These are phyloP conservation scores for Neoboletus brunneissimus DNA, from an alignment of 768 basidiomycete genomes.

Conservation along the genomic window DNA sequence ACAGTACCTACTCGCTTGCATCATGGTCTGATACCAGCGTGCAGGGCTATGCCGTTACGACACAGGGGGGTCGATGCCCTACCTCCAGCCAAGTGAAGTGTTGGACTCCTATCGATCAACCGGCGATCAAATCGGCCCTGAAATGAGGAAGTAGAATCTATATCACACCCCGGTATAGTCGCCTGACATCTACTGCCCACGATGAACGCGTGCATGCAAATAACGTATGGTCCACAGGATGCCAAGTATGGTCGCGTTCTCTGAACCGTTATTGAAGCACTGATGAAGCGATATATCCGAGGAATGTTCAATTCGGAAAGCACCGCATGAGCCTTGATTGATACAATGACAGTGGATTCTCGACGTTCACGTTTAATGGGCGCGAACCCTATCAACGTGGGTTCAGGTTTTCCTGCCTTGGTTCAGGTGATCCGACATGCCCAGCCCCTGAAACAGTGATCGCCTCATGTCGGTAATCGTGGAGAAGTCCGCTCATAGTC, in stretches of 20 bases:
- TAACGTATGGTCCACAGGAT: slow-evolving; percentile 3
- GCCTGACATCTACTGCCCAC: not conserved
- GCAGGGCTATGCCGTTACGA: not conserved
- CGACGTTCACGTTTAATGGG: slow-evolving; percentile 8
- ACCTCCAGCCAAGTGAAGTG: not conserved
- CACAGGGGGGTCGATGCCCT: not conserved
- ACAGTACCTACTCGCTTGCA: not conserved
- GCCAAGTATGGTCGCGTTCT: not conserved
- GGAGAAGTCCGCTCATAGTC: not conserved
- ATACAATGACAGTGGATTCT: not conserved
- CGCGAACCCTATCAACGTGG: slow-evolving; percentile 7
- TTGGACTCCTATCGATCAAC: not conserved
- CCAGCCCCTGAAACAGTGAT: not conserved
- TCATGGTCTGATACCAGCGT: not conserved
- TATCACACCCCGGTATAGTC: not conserved
- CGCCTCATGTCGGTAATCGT: not conserved
- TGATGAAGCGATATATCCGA: slow-evolving; percentile 11
- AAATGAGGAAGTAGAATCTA: not conserved
- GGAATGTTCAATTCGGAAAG: not conserved
- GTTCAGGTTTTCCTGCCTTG: not conserved
- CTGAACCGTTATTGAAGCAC: not conserved
- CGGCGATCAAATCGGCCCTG: slow-evolving; percentile 9
- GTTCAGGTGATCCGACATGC: slow-evolving; percentile 1
- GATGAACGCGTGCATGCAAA: not conserved
- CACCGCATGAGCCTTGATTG: not conserved